phyloP scores from a whole-genome alignment of 2,329 filamentous ascomycete genomes.

The Colletotrichum spaethianum region DNA sequence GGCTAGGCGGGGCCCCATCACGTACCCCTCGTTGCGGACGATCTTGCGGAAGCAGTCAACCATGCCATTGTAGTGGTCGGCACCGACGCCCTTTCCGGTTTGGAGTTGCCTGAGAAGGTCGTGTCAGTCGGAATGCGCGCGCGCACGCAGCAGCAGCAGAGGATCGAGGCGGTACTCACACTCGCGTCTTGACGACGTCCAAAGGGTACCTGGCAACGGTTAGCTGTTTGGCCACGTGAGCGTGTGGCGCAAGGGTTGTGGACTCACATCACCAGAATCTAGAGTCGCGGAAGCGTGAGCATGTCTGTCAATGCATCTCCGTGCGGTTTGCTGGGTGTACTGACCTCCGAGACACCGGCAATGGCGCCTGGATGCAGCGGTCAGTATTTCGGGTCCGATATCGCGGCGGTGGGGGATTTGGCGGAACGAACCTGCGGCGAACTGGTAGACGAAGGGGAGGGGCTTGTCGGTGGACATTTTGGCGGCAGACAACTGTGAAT shows the following conservation, averaged over 20 bases:
- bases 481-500: constrained; percentile 40
- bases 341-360: constrained; percentile 96
- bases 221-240: constrained; percentile 42
- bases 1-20: constrained; percentile 18
- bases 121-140: constrained; percentile 43
- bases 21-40: constrained; percentile 92
- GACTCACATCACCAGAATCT: constrained; percentile 90
- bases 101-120: constrained; percentile 81
- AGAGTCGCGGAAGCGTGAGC: constrained; percentile 46
- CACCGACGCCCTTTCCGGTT: constrained; percentile 78
- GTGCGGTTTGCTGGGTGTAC: constrained; percentile 51
- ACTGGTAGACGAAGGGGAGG: constrained; percentile 94
- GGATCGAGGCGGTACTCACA: constrained; percentile 71
- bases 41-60: constrained; percentile 98
- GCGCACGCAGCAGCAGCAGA: constrained; percentile 44
- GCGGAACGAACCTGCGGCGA: constrained; percentile 81
- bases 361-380: constrained; percentile 77
- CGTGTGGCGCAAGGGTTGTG: constrained; percentile 13
- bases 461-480: constrained; percentile 79
- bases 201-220: constrained; percentile 86
- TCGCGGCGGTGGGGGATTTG: constrained; percentile 42
- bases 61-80: constrained; percentile 96
- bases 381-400: constrained; percentile 47
- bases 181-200: constrained; percentile 98
- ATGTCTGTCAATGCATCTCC: constrained; percentile 41